phyloP scores from a whole-genome alignment of 345 rosid genomes.

The Hibiscus trionum region DNA sequence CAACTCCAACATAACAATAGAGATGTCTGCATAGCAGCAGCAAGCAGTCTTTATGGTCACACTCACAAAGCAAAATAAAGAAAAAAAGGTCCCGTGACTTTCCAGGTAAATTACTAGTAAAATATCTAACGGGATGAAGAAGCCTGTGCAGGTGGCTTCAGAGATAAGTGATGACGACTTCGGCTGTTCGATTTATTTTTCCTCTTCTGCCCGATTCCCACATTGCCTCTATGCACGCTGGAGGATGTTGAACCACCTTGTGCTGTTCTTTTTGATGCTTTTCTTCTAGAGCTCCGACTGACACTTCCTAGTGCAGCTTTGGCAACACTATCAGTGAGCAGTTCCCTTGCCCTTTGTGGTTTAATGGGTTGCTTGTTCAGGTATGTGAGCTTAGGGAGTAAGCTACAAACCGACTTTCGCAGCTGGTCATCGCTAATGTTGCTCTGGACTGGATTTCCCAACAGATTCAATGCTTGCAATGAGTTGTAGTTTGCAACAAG shows the following conservation, averaged over 20 bases:
- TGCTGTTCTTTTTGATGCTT: constrained; percentile 26
- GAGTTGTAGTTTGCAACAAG: constrained; percentile 85
- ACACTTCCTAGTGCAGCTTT: constrained; percentile 64
- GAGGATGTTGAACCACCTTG: constrained; percentile 24
- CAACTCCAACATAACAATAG: not conserved
- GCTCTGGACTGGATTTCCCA: constrained; percentile 80
- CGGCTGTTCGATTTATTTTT: constrained; percentile 30
- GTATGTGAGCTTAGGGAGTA: constrained; percentile 69
- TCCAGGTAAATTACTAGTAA: not conserved
- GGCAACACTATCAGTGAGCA: constrained; percentile 67
- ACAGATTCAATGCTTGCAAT: constrained; percentile 60
- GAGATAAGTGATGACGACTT: constrained; percentile 21
- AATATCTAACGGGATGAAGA: constrained; percentile 19
- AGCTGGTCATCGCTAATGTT: constrained; percentile 74
- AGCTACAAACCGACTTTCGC: constrained; percentile 58
- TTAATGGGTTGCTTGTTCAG: constrained; percentile 79
- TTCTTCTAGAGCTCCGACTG: constrained; percentile 32
- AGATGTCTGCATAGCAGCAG: not conserved
- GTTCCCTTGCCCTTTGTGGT: constrained; percentile 66
- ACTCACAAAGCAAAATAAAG: not conserved
- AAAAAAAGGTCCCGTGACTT: not conserved
- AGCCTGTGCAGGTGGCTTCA: constrained; percentile 24
- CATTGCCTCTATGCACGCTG: constrained; percentile 21
- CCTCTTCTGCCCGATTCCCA: constrained; percentile 21
- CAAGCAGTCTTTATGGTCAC: not conserved